Percentiles rank a stretch among this genome's conserved stretches.
Conservation (phyloP, 1,284 basidiomycete genomes). For the Vanrija humicola region DNA sequence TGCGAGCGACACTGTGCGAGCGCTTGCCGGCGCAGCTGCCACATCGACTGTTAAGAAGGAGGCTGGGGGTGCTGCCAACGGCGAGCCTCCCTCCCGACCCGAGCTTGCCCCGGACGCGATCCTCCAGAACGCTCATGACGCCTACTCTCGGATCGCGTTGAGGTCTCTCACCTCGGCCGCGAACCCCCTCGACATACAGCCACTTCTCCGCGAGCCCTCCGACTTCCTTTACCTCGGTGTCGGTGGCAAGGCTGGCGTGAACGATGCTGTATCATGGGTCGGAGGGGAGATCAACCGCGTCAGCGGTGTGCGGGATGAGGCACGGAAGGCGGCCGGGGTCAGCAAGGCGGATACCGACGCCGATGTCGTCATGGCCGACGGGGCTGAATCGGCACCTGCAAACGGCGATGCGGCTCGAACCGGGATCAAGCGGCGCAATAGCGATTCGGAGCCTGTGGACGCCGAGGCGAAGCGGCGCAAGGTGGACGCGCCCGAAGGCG, state of each 20-base stretch:
- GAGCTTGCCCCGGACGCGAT: neutral
- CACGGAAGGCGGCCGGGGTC: neutral
- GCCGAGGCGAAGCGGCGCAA: neutral
- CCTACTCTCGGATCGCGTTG: conserved; percentile 28
- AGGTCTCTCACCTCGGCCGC: conserved; percentile 21
- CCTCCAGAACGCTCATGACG: conserved; percentile 3
- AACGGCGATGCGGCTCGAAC: neutral
- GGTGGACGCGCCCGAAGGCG: neutral
- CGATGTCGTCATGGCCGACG: neutral
- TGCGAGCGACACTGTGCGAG: conserved; percentile 9
- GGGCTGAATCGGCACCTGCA: neutral
- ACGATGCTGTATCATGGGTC: conserved; percentile 30
- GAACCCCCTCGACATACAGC: conserved; percentile 36
- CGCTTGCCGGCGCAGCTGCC: conserved; percentile 1
- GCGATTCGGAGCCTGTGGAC: neutral
- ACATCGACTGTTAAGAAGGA: neutral
- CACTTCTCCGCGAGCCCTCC: conserved; percentile 28
- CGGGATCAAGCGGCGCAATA: neutral
- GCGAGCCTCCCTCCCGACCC: no score
- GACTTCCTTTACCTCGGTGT: conserved; percentile 38
- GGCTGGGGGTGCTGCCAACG: neutral
- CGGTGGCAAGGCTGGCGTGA: conserved; percentile 30
- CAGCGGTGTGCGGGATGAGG: conserved; percentile 1
- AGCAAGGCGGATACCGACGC: neutral
- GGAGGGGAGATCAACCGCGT: conserved; percentile 24